Conservation (phyloP, 257 asterid genomes). For the Coffea canephora region DNA sequence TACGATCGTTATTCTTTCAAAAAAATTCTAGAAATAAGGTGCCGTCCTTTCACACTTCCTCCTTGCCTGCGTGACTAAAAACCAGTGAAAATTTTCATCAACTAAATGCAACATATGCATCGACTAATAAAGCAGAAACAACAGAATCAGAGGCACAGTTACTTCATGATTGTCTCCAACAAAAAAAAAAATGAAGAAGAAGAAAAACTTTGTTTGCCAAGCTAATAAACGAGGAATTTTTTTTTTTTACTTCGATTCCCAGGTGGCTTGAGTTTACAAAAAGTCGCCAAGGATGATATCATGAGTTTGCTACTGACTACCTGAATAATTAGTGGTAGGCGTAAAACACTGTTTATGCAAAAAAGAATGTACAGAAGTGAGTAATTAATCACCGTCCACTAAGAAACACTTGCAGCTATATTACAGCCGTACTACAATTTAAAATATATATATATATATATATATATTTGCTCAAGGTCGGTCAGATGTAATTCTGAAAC, state of each 20-base stretch:
- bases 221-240: not conserved
- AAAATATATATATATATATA: no score
- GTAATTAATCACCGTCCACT: not conserved
- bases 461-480: not conserved
- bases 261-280: not conserved
- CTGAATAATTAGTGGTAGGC: not conserved
- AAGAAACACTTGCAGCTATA: not conserved
- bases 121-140: not conserved
- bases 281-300: not conserved
- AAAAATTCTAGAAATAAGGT: not conserved
- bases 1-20: no score
- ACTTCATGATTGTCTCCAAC: not conserved
- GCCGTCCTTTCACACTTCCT: not conserved
- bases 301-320: not conserved
- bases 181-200: no score
- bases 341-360: not conserved
- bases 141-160: not conserved
- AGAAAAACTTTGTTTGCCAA: no score
- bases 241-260: not conserved
- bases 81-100: no score
- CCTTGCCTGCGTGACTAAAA: no score
- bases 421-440: not conserved
- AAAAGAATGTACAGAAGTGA: constrained; percentile 1
- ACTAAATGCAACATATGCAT: no score
- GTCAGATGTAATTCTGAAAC: not conserved